Percentiles rank a stretch among this genome's conserved stretches.
Evolutionary conservation across 2,329 filamentous ascomycete genomes (phyloP).

Genomic region (Aschersonia sp.): DNA sequence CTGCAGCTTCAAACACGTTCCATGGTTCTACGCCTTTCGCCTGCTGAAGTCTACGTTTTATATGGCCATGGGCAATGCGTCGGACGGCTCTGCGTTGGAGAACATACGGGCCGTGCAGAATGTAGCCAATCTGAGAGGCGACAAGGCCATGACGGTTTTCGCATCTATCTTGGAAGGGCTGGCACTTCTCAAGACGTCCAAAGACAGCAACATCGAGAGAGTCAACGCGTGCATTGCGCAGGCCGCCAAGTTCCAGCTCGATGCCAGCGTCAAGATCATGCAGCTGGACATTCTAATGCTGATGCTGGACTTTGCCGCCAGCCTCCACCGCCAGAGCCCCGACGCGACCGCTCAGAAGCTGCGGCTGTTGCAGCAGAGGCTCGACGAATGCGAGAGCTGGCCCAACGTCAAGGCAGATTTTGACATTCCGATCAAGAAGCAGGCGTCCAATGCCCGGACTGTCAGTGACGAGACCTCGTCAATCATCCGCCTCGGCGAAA

Average conservation of each 20-base stretch:
- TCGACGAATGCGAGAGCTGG: conserved; percentile 44
- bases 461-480: conserved; percentile 43
- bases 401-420: conserved; percentile 31
- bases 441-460: conserved; percentile 28
- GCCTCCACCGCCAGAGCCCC: conserved; percentile 46
- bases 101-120: conserved; percentile 50
- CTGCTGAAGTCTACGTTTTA: conserved; percentile 59
- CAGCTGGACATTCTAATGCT: conserved; percentile 53
- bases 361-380: conserved; percentile 40
- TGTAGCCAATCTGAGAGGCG: conserved; percentile 44
- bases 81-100: conserved; percentile 50
- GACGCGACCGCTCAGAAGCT: conserved; percentile 45
- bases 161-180: conserved; percentile 56
- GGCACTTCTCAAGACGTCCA: conserved; percentile 48
- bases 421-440: conserved; percentile 39
- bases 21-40: conserved; percentile 66
- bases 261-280: conserved; percentile 45
- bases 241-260: conserved; percentile 55
- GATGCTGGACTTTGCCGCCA: conserved; percentile 55
- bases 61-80: conserved; percentile 42
- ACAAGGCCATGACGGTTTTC: conserved; percentile 49
- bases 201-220: conserved; percentile 51
- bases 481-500: conserved; percentile 28
- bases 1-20: conserved; percentile 43
- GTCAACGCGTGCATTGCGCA: conserved; percentile 63